These are phyloP conservation scores for Lactifluus subvellereus DNA, from an alignment of 768 basidiomycete species.

Conservation along the genomic window DNA sequence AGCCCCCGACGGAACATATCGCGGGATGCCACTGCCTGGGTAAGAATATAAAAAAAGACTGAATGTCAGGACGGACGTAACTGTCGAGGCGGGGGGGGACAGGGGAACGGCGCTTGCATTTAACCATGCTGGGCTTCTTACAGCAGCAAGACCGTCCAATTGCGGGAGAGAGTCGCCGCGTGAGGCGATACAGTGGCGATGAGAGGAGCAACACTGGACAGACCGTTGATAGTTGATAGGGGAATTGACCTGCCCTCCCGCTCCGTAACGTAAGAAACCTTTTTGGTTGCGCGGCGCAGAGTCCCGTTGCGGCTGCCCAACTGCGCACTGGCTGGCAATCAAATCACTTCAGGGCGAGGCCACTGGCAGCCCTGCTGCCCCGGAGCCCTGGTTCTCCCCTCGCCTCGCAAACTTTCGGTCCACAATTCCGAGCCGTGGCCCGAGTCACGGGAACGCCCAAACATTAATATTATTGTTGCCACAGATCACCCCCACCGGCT, in stretches of 20 bases:
- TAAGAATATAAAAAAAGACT: not conserved
- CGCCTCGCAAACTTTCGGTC: not conserved
- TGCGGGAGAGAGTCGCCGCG: constrained; percentile 5
- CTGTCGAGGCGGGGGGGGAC: not conserved
- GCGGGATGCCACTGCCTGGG: not conserved
- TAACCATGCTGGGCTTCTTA: constrained; percentile 17
- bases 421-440: not conserved
- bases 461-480: not conserved
- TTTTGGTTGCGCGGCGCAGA: not conserved
- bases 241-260: not conserved
- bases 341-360: not conserved
- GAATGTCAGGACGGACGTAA: constrained; percentile 5
- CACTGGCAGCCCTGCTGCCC: not conserved
- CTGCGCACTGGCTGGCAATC: not conserved
- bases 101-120: constrained; percentile 8
- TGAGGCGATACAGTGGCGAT: constrained; percentile 3
- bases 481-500: not conserved
- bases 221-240: not conserved
- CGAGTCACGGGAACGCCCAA: not conserved
- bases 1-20: not conserved
- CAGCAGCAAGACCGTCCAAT: constrained; percentile 2
- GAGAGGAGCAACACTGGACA: not conserved
- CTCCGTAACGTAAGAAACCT: constrained; percentile 1
- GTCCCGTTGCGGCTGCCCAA: not conserved
- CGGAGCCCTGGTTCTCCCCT: not conserved